These are phyloP conservation scores for Piedraia hortae DNA, from an alignment of 2,329 filamentous ascomycete genomes.

Conservation along the genomic window DNA sequence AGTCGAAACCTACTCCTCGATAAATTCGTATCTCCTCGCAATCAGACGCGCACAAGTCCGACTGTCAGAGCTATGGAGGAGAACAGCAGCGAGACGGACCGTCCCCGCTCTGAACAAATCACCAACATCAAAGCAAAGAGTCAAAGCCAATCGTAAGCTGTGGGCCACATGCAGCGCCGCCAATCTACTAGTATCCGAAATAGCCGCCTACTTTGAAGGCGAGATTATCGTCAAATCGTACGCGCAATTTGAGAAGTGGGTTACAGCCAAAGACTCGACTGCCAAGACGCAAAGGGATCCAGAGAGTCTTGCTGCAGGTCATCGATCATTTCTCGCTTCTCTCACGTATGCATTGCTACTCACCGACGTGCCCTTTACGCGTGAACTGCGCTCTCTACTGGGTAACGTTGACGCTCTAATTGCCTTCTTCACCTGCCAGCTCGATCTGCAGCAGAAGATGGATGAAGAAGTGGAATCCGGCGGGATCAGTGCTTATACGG, in stretches of 20 bases:
- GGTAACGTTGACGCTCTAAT: slow-evolving; percentile 58
- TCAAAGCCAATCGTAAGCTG: slow-evolving; percentile 43
- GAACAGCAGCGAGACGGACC: slow-evolving; percentile 47
- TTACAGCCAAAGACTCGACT: slow-evolving; percentile 1
- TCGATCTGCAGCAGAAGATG: slow-evolving; percentile 46
- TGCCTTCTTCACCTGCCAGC: slow-evolving; percentile 46
- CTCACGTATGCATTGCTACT: slow-evolving; percentile 40
- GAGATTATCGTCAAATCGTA: slow-evolving; percentile 65
- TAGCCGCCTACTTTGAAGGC: slow-evolving; percentile 67
- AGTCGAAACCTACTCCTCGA: slow-evolving; percentile 50
- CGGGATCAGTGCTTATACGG: slow-evolving; percentile 26
- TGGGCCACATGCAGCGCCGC: slow-evolving; percentile 79
- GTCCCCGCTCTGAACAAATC: slow-evolving; percentile 31
- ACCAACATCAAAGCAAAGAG: slow-evolving; percentile 24
- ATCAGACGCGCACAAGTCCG: slow-evolving; percentile 66
- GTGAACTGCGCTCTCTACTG: slow-evolving; percentile 36
- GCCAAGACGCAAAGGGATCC: slow-evolving; percentile 36
- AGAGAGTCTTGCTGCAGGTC: slow-evolving; percentile 55
- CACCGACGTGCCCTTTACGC: slow-evolving; percentile 33
- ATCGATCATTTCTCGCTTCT: slow-evolving; percentile 45
- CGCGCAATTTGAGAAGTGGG: slow-evolving; percentile 52
- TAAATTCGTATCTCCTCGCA: slow-evolving; percentile 67
- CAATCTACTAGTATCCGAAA: slow-evolving; percentile 69
- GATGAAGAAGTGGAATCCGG: slow-evolving; percentile 62
- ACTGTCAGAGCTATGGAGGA: slow-evolving; percentile 65